These are phyloP conservation scores for Haplosporangium gracile DNA, from an alignment of 192 early-diverging fungal genomes.

Conservation along the genomic window DNA sequence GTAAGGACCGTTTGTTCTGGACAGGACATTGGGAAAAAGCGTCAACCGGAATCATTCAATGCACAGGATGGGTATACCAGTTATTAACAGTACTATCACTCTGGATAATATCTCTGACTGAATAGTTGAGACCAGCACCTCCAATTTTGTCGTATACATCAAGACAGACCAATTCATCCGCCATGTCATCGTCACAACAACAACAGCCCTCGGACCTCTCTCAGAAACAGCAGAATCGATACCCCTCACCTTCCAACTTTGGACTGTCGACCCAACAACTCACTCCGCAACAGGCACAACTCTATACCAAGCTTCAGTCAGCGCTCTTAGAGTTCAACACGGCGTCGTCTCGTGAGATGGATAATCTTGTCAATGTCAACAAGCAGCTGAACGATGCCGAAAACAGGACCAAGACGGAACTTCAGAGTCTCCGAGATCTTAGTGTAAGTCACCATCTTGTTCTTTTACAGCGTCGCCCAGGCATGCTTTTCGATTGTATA, in stretches of 20 bases:
- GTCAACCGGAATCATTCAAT: neutral
- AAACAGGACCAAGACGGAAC: slow-evolving; percentile 70
- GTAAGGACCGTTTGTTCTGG: neutral
- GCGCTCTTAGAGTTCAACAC: slow-evolving; percentile 65
- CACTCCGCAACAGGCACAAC: slow-evolving; percentile 66
- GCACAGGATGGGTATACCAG: neutral
- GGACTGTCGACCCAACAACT: slow-evolving; percentile 35
- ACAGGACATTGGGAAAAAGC: neutral
- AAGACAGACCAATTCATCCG: slow-evolving; percentile 27
- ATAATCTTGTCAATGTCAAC: slow-evolving; percentile 74
- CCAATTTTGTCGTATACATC: slow-evolving; percentile 47
- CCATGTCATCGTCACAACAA: slow-evolving; percentile 36
- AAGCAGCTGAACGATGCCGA: slow-evolving; percentile 81
- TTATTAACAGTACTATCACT: neutral
- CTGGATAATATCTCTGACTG: neutral
- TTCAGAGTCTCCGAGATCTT: slow-evolving; percentile 63
- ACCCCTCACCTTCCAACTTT: slow-evolving; percentile 25
- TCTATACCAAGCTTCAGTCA: slow-evolving; percentile 71
- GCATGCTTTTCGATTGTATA: neutral
- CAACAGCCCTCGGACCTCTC: slow-evolving; percentile 14
- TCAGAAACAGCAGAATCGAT: slow-evolving; percentile 41
- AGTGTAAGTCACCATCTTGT: slow-evolving; percentile 11
- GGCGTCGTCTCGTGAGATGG: slow-evolving; percentile 71
- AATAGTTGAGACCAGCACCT: slow-evolving; percentile 47
- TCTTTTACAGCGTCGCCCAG: neutral